Evolutionary conservation across 2,329 filamentous ascomycete genomes (phyloP).

Genomic region (Pseudocercospora crystallina): DNA sequence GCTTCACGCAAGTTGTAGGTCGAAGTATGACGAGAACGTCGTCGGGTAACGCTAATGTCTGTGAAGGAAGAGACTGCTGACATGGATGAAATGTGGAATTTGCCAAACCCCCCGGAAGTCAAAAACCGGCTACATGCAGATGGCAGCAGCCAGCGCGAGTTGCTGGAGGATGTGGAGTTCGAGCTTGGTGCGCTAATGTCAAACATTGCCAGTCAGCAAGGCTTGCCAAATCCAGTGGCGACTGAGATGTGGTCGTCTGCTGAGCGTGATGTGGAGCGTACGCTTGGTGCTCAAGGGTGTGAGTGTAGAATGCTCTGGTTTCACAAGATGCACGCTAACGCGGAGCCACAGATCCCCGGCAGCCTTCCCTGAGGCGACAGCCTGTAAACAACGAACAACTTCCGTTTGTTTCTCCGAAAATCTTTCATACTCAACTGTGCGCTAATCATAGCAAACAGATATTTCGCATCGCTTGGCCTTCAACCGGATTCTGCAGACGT

Average conservation of each 20-base stretch:
- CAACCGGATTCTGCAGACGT: conserved; percentile 62
- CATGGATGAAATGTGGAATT: conserved; percentile 26
- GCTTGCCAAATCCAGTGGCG: conserved; percentile 29
- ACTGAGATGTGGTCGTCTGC: conserved; percentile 32
- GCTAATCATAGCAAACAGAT: conserved; percentile 28
- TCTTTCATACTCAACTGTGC: neutral
- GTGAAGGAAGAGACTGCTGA: conserved; percentile 5
- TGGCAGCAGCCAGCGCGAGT: conserved; percentile 34
- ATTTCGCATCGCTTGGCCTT: conserved; percentile 61
- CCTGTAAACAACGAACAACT: conserved; percentile 23
- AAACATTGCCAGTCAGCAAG: conserved; percentile 30
- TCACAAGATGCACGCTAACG: conserved; percentile 5
- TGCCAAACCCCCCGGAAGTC: conserved; percentile 29
- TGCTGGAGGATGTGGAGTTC: conserved; percentile 60
- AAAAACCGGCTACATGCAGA: conserved; percentile 24
- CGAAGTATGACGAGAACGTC: neutral
- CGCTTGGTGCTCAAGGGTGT: conserved; percentile 36
- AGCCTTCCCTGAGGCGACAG: conserved; percentile 20
- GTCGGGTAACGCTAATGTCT: neutral
- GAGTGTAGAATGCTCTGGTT: conserved; percentile 12
- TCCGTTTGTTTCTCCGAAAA: conserved; percentile 19
- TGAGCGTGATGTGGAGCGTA: conserved; percentile 35
- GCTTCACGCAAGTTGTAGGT: conserved; percentile 49
- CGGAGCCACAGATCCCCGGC: conserved; percentile 24
- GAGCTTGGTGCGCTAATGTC: conserved; percentile 58